Evolutionary conservation across 2,329 filamentous ascomycete species (phyloP), one percentile per base, ranked within the genome.

Genomic region (Fusarium devonianum): DNA sequence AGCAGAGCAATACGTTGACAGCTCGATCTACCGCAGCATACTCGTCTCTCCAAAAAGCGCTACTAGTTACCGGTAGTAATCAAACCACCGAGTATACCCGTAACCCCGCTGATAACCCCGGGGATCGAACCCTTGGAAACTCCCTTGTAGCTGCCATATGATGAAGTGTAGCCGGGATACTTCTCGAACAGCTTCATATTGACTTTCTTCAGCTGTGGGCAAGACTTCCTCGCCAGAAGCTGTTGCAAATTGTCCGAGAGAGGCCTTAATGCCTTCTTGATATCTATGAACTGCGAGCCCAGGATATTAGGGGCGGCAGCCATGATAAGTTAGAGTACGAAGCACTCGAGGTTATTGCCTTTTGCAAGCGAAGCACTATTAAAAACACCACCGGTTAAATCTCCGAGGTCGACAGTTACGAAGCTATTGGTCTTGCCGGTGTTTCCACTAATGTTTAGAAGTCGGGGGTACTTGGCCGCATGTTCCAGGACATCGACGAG

Each of bases 371-470:
- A 72, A 6, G 66, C 45, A 4, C 66, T 43, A 50, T 77, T 79
- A 53, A 75, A 73, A 1, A 80, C 65, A 9, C 76, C 76, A 10
- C 73, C 71, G 0, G 77, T 77, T 10, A 79, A n/a, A 37, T 78
- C 64, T 3, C 53, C 49, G 5, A 78, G 45, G 59, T 76, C 67
- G 41, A 82, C 55, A 5, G 75, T 76, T 3, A 73, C 68, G 56
- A 80, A 83, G 26, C 71, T 75, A 64, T 82, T 76, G 12, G 76
- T 71, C 6, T 68, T 71, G 14, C 78, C 77, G 4, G 72, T 71
- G 54, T 83, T 83, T 11, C 80, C 80, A 14, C 80, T 80, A 18
- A 81, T 72, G 48, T 69, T 73, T 21, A 58, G 66, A 26, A 79
- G 67, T 11, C 72, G 63, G 0, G 74, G 75, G 43, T 78, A 70